Conservation (phyloP, 208 protist species). For the Porcisia deanei region DNA sequence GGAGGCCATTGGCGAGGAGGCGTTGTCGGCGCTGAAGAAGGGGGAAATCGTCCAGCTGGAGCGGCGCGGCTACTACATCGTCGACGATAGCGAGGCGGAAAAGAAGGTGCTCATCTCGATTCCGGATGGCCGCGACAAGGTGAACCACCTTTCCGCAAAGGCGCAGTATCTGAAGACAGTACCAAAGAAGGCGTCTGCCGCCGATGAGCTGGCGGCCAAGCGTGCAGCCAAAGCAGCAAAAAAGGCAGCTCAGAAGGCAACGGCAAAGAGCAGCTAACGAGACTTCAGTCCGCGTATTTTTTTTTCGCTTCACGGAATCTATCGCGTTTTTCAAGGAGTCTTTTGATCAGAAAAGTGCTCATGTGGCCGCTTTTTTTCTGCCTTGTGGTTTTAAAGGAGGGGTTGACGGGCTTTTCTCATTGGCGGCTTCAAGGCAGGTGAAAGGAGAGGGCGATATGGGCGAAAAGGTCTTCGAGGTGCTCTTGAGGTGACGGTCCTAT, state of each 20-base stretch:
- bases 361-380: background rate
- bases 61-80: constrained; percentile 98
- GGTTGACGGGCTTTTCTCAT: background rate
- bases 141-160: constrained; percentile 92
- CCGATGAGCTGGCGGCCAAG: constrained; percentile 83
- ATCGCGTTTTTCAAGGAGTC: background rate
- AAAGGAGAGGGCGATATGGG: background rate
- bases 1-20: constrained; percentile 87
- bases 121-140: constrained; percentile 88
- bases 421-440: background rate
- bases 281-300: background rate
- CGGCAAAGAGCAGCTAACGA: constrained; percentile 28
- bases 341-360: background rate
- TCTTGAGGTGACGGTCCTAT: background rate
- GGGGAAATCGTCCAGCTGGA: constrained; percentile 97
- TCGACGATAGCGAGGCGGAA: constrained; percentile 68
- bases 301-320: background rate
- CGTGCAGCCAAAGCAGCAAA: constrained; percentile 86
- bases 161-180: constrained; percentile 88
- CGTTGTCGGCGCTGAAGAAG: constrained; percentile 83
- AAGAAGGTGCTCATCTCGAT: constrained; percentile 83
- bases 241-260: constrained; percentile 79
- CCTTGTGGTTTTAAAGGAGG: background rate
- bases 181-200: constrained; percentile 61
- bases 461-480: background rate